Conservation (phyloP, 495 filamentous ascomycete species). For the Podospora bellae-mahoneyi region DNA sequence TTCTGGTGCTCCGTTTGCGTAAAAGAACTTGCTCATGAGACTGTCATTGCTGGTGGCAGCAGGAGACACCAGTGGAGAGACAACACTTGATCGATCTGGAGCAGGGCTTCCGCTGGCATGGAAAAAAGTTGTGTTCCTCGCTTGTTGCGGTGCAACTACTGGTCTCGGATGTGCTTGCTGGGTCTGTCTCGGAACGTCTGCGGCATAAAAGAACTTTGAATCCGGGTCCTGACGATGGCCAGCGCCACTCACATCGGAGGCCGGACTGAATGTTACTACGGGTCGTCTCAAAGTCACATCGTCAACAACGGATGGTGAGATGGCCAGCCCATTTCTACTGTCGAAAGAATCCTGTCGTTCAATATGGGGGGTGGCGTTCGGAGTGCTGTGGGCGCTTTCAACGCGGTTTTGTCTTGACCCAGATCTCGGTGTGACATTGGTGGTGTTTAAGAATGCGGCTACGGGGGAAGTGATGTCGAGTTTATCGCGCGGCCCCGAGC, state of each 20-base stretch:
- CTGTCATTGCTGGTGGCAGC: conserved; percentile 24
- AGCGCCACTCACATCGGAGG: conserved; percentile 27
- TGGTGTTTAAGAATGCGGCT: conserved; percentile 49
- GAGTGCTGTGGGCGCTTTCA: conserved; percentile 60
- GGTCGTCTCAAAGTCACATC: conserved; percentile 24
- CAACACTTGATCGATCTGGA: conserved; percentile 29
- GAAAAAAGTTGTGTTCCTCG: conserved; percentile 53
- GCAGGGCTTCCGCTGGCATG: conserved; percentile 48
- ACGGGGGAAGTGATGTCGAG: conserved; percentile 44
- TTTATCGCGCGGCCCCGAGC: conserved; percentile 16
- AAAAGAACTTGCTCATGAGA: conserved; percentile 65
- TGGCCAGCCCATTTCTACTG: conserved; percentile 34
- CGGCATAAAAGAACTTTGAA: conserved; percentile 75
- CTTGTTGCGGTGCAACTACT: conserved; percentile 21
- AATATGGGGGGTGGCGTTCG: conserved; percentile 51
- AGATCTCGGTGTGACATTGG: conserved; percentile 71
- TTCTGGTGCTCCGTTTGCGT: conserved; percentile 60
- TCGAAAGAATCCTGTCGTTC: conserved; percentile 45
- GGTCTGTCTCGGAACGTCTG: conserved; percentile 50
- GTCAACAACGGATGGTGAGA: conserved; percentile 32
- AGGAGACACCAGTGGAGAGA: conserved; percentile 36
- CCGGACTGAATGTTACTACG: conserved; percentile 34
- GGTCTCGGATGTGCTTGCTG: conserved; percentile 26
- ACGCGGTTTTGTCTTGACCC: conserved; percentile 62
- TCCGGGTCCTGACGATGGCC: conserved; percentile 33